Evolutionary conservation across 345 rosid genomes (phyloP).

Genomic region (Eucalyptus curtisii): DNA sequence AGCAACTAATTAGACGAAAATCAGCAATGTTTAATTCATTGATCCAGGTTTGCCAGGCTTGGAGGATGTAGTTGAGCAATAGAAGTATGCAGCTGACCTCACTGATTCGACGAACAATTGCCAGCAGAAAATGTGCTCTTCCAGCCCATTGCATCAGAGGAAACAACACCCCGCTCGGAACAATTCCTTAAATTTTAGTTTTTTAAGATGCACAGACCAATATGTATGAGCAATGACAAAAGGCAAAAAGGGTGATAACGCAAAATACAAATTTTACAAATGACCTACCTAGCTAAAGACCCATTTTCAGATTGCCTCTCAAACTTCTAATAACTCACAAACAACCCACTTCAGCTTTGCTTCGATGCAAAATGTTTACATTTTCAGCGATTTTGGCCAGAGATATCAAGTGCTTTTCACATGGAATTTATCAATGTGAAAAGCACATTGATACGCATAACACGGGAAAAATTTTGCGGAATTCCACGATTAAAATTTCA

Average conservation of each 20-base stretch:
- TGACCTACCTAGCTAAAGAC: background rate
- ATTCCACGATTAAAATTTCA: background rate
- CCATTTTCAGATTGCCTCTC: background rate
- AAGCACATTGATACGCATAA: too few species aligned
- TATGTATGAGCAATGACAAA: background rate
- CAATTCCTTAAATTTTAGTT: constrained; percentile 35
- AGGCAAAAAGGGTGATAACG: background rate
- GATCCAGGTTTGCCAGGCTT: background rate
- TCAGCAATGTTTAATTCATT: background rate
- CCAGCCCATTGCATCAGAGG: constrained; percentile 87
- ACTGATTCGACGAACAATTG: constrained; percentile 27
- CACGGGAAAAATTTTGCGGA: background rate
- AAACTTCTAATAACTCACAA: background rate
- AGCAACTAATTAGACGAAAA: background rate
- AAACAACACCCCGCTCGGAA: constrained; percentile 72
- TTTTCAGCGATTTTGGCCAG: background rate
- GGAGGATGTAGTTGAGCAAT: background rate
- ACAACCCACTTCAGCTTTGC: background rate
- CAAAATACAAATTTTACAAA: background rate
- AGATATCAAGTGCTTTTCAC: background rate
- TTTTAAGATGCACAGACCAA: background rate
- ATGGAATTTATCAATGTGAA: background rate
- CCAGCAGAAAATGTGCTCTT: constrained; percentile 55
- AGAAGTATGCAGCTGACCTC: constrained; percentile 26
- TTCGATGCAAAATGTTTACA: background rate